A percentile compares a stretch with the other conserved stretches of the same genome.
Evolutionary conservation across 2,329 filamentous ascomycete species (phyloP).

Genomic region (Atkinsonella hypoxylon): DNA sequence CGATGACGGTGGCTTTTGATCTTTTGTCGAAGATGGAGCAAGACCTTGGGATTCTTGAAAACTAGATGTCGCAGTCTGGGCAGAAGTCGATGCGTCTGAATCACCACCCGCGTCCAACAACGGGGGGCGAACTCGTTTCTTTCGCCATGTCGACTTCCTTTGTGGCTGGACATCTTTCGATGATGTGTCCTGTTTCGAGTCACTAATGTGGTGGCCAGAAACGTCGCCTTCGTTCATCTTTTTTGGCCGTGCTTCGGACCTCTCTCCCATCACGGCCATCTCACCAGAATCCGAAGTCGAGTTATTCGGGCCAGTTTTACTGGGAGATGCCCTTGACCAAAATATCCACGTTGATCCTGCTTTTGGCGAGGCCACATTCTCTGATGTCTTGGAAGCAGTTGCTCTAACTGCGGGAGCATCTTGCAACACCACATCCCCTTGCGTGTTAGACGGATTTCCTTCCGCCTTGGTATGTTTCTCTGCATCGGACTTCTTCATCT

Average conservation of each 20-base stretch:
- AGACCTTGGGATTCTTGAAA: constrained; percentile 3
- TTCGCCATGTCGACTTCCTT: constrained; percentile 24
- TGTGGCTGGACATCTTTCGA: constrained; percentile 20
- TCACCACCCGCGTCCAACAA: constrained; percentile 33
- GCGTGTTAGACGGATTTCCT: constrained; percentile 11
- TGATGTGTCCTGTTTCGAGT: constrained; percentile 15
- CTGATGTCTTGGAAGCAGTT: constrained; percentile 10
- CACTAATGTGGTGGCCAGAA: constrained; percentile 23
- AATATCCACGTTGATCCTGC: constrained; percentile 67
- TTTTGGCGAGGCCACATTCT: constrained; percentile 27
- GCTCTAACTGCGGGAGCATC: constrained; percentile 27
- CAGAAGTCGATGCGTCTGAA: constrained; percentile 18
- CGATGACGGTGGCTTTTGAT: constrained; percentile 5
- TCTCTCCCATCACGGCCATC: constrained; percentile 45
- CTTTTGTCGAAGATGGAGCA: constrained; percentile 2
- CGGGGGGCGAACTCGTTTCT: constrained; percentile 33
- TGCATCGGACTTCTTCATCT: constrained; percentile 1
- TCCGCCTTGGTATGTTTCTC: constrained; percentile 1
- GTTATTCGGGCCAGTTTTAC: constrained; percentile 18
- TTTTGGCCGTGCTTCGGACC: constrained; percentile 43
- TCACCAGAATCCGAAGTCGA: constrained; percentile 31
- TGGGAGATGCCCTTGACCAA: constrained; percentile 53
- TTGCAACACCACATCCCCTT: constrained; percentile 30
- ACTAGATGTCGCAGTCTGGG: constrained; percentile 4
- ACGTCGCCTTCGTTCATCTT: constrained; percentile 33